Conservation (phyloP, 768 basidiomycete genomes). For the Chlorophyllum brunneum region DNA sequence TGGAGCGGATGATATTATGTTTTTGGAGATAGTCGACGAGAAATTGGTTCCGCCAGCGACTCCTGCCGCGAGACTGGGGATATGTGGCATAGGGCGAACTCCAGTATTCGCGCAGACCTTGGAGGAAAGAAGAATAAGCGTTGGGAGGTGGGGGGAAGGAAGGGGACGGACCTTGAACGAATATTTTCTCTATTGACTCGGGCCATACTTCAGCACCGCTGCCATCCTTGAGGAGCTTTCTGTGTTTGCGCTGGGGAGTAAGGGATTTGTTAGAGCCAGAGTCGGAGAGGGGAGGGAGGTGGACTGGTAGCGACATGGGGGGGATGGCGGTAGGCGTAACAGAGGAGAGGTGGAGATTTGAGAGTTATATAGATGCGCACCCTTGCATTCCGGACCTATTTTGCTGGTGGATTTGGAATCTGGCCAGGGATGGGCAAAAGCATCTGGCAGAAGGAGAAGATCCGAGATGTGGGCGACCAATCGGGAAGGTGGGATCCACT, state of each 20-base stretch:
- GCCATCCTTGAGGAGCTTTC: constrained; percentile 79
- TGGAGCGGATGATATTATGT: constrained; percentile 65
- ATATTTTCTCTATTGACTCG: constrained; percentile 69
- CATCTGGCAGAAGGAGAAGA: constrained; percentile 32
- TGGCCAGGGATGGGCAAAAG: constrained; percentile 13
- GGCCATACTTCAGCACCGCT: constrained; percentile 82
- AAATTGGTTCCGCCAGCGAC: constrained; percentile 81
- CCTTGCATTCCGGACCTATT: constrained; percentile 22
- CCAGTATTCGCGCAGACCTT: constrained; percentile 77
- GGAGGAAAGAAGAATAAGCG: constrained; percentile 8
- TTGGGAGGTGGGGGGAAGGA: constrained; percentile 1
- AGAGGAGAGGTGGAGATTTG: constrained; percentile 19
- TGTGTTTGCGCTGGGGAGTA: constrained; percentile 78
- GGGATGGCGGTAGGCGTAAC: constrained; percentile 18
- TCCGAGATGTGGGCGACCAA: constrained; percentile 41
- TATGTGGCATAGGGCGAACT: constrained; percentile 78
- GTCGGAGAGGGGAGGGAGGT: constrained; percentile 25
- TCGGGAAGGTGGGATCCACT: constrained; percentile 48
- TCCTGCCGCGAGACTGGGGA: constrained; percentile 66
- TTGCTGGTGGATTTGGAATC: constrained; percentile 21
- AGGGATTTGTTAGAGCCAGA: constrained; percentile 32
- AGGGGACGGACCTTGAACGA: constrained; percentile 58
- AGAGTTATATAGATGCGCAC: constrained; percentile 23
- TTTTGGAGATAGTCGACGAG: constrained; percentile 77
- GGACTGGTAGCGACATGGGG: constrained; percentile 15